Conservation (phyloP, 495 filamentous ascomycete species). For the Daldinia loculata region DNA sequence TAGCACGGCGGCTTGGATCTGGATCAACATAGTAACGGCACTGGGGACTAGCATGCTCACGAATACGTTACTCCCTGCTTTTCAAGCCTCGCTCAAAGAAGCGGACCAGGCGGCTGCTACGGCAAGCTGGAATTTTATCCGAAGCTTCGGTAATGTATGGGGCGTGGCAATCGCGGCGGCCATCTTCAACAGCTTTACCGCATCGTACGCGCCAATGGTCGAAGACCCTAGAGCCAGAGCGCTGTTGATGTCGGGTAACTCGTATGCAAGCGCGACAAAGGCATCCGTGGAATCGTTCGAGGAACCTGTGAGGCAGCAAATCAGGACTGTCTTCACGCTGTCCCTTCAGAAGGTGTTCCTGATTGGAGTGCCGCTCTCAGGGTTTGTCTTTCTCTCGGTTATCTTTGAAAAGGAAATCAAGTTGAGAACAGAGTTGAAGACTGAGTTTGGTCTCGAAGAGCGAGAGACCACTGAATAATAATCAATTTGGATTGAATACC, state of each 20-base stretch:
- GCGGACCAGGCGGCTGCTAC: conserved; percentile 54
- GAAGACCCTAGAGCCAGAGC: conserved; percentile 35
- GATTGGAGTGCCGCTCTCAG: conserved; percentile 44
- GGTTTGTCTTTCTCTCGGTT: conserved; percentile 38
- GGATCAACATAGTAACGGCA: conserved; percentile 40
- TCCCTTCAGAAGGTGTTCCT: conserved; percentile 44
- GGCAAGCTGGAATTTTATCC: conserved; percentile 56
- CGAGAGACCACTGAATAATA: conserved; percentile 1
- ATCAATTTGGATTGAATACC: neutral
- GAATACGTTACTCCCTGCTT: conserved; percentile 48
- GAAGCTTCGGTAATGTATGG: conserved; percentile 60
- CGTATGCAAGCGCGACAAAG: conserved; percentile 44
- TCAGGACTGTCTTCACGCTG: conserved; percentile 38
- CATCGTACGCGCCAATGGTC: conserved; percentile 33
- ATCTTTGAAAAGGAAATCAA: conserved; percentile 43
- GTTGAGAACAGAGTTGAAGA: conserved; percentile 43
- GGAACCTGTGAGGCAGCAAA: conserved; percentile 33
- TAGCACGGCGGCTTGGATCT: conserved; percentile 44
- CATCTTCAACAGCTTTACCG: conserved; percentile 58
- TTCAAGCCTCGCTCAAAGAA: conserved; percentile 51
- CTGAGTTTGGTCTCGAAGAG: conserved; percentile 45
- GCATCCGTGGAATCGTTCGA: conserved; percentile 41
- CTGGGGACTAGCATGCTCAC: conserved; percentile 48
- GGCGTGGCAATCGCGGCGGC: conserved; percentile 59
- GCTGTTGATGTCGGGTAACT: conserved; percentile 33